phyloP scores from a whole-genome alignment of 2,329 filamentous ascomycete species.

The Aspergillus bombycis region DNA sequence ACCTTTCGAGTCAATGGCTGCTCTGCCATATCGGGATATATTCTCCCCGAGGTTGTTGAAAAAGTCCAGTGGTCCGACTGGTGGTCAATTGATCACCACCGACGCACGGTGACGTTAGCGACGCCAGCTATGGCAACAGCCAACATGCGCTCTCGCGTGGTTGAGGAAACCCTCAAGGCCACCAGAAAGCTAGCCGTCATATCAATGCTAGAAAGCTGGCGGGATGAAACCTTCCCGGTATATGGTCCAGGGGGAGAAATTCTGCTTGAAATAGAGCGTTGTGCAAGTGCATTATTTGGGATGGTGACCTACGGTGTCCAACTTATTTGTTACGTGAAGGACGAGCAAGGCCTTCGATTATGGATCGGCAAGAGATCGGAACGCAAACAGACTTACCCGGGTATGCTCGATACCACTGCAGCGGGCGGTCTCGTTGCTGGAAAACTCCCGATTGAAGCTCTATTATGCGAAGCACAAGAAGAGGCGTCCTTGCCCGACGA shows the following conservation, averaged over 20 bases:
- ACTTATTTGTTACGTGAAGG: slow-evolving; percentile 39
- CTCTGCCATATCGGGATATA: background rate
- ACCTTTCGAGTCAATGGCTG: background rate
- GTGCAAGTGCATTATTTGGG: slow-evolving; percentile 45
- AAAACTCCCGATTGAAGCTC: slow-evolving; percentile 26
- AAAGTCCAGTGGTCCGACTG: background rate
- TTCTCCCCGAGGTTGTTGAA: background rate
- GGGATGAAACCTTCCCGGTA: slow-evolving; percentile 47
- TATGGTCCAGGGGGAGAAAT: slow-evolving; percentile 42
- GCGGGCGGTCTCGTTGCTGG: slow-evolving; percentile 25
- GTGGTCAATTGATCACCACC: background rate
- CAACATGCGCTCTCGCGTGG: background rate
- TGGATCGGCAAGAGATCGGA: slow-evolving; percentile 32
- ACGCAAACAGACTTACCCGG: slow-evolving; percentile 33
- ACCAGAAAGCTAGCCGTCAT: background rate
- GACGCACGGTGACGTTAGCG: background rate
- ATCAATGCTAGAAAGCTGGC: slow-evolving; percentile 30
- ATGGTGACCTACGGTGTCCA: slow-evolving; percentile 50
- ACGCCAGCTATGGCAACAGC: too few relatives aligned
- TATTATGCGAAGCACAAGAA: slow-evolving; percentile 29
- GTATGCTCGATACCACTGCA: slow-evolving; percentile 33
- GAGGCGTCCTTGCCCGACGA: slow-evolving; percentile 20
- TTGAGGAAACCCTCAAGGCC: background rate
- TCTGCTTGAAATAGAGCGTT: slow-evolving; percentile 47
- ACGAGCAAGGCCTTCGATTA: slow-evolving; percentile 16